Conservation (phyloP, 2,329 filamentous ascomycete genomes). For the Fusarium newnesense region DNA sequence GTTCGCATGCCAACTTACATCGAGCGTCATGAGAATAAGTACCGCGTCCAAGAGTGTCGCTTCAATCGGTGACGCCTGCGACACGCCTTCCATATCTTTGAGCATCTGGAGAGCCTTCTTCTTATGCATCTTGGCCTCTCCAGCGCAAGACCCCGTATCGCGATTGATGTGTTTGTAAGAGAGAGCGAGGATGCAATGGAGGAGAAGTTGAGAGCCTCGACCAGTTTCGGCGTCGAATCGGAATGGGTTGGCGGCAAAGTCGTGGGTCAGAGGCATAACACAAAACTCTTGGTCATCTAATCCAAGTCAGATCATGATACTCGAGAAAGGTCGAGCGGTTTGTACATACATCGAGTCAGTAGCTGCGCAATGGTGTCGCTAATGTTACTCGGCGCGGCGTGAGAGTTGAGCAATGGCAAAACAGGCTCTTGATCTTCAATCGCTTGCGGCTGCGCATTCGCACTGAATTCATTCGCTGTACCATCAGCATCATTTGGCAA, state of each 20-base stretch:
- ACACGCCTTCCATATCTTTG: neutral
- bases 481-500: neutral
- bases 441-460: neutral
- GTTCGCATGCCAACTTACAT: neutral
- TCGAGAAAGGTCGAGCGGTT: accelerated
- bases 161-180: neutral
- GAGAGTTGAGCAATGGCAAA: neutral
- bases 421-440: neutral
- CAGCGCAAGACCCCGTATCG: neutral
- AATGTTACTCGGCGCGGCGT: neutral
- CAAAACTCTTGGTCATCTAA: neutral
- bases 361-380: neutral
- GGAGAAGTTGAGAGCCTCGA: neutral
- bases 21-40: neutral
- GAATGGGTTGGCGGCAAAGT: neutral
- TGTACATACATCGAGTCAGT: neutral
- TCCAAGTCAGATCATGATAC: neutral
- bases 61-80: neutral
- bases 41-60: neutral
- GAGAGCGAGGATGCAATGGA: neutral
- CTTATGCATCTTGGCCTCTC: neutral
- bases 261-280: accelerated
- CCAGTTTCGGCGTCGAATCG: neutral
- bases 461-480: accelerated
- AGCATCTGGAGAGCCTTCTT: neutral